Conservation (phyloP, 78 protist genomes). For the Planoprotostelium fungivorum region DNA sequence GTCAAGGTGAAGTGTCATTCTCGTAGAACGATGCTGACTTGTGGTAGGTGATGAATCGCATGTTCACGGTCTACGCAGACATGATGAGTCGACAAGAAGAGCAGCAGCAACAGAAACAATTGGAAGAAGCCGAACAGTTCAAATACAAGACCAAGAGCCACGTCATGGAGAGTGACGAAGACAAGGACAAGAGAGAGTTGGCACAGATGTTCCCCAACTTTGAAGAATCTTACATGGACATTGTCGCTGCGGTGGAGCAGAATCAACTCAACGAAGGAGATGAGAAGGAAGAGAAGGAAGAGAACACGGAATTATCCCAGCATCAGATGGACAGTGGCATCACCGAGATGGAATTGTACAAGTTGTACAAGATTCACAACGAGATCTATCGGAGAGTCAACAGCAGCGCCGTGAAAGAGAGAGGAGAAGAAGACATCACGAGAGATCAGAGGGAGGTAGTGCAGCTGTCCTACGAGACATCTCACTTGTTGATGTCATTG, state of each 20-base stretch:
- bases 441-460: neutral
- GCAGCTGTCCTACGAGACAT: neutral
- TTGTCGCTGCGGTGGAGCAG: constrained; percentile 14
- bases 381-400: neutral
- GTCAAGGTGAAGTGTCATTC: neutral
- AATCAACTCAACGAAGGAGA: constrained; percentile 22
- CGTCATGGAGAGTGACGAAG: constrained; percentile 51
- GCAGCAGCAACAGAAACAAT: constrained; percentile 18
- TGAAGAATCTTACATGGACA: constrained; percentile 45
- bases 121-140: constrained; percentile 23
- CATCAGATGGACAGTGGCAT: neutral
- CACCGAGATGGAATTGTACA: neutral
- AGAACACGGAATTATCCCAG: neutral
- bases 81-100: constrained; percentile 51
- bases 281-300: neutral
- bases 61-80: constrained; percentile 38
- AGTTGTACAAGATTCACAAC: neutral
- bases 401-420: neutral
- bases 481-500: no score
- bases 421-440: no score
- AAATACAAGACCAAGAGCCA: constrained; percentile 32
- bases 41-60: neutral
- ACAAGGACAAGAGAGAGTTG: constrained; percentile 41
- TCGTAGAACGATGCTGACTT: neutral
- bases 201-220: constrained; percentile 56